Conservation (phyloP, 768 basidiomycete species). For the Tricholoma saponaceum region DNA sequence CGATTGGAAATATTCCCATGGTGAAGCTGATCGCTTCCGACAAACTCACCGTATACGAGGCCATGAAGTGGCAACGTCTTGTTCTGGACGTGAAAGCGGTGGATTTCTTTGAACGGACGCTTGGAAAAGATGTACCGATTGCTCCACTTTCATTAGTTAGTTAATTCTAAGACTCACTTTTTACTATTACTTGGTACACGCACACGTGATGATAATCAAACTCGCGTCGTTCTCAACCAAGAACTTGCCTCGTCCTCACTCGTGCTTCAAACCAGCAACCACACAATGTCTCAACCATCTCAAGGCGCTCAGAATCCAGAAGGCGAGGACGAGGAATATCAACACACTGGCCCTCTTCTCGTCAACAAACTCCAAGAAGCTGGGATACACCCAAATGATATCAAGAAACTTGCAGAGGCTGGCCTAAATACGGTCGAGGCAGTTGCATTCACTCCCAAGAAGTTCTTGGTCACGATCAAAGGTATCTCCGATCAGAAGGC, state of each 20-base stretch:
- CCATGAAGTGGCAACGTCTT: constrained; percentile 79
- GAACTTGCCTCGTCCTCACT: constrained; percentile 2
- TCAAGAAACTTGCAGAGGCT: constrained; percentile 91
- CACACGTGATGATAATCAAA: not conserved
- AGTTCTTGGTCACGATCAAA: constrained; percentile 83
- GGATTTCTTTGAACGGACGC: constrained; percentile 65
- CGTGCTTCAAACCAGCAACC: constrained; percentile 1
- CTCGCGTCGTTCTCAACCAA: not conserved
- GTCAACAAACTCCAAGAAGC: constrained; percentile 83
- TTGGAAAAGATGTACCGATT: constrained; percentile 43
- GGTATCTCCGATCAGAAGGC: constrained; percentile 97
- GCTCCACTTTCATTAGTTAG: constrained; percentile 4
- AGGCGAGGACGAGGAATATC: constrained; percentile 48
- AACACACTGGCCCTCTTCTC: constrained; percentile 77
- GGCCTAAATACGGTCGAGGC: constrained; percentile 93
- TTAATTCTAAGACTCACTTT: not conserved
- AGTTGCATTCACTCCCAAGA: constrained; percentile 96
- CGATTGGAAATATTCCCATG: constrained; percentile 68
- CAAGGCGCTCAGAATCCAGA: constrained; percentile 43
- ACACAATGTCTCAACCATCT: constrained; percentile 52
- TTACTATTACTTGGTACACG: constrained; percentile 1
- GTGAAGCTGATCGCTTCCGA: constrained; percentile 60
- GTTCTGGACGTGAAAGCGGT: constrained; percentile 81
- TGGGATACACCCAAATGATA: constrained; percentile 85
- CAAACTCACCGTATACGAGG: constrained; percentile 75